These are phyloP conservation scores for Cryphonectria japonica DNA, from an alignment of 2,329 filamentous ascomycete genomes.

Conservation along the genomic window DNA sequence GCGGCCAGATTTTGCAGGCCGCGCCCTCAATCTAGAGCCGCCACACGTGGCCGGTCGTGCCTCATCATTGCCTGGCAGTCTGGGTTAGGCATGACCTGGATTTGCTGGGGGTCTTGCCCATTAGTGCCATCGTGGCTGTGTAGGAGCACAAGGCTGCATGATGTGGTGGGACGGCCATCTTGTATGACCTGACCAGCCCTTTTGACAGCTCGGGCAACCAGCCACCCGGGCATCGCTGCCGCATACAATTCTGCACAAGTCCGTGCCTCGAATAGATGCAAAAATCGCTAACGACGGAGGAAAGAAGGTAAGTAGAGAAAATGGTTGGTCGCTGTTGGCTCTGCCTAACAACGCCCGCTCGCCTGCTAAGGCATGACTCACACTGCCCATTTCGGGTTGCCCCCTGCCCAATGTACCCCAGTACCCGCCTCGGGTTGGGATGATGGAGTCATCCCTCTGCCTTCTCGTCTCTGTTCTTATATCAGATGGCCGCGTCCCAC, in stretches of 20 bases:
- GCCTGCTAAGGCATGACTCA: neutral
- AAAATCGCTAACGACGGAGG: neutral
- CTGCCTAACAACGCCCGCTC: neutral
- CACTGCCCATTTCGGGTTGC: neutral
- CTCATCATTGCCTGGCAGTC: neutral
- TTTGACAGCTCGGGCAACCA: slow-evolving; percentile 2
- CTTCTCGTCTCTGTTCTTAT: slow-evolving; percentile 7
- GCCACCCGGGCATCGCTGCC: neutral
- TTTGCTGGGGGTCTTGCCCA: neutral
- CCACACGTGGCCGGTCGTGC: slow-evolving; percentile 5
- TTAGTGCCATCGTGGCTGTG: neutral
- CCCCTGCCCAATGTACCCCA: neutral
- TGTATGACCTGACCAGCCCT: neutral
- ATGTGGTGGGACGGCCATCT: neutral
- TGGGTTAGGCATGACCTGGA: neutral
- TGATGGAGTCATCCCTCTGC: slow-evolving; percentile 7
- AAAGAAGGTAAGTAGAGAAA: neutral
- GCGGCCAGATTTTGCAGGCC: slow-evolving; percentile 5
- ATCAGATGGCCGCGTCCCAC: slow-evolving; percentile 12
- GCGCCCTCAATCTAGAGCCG: slow-evolving; percentile 13
- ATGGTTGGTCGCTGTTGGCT: neutral
- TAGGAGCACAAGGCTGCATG: slow-evolving; percentile 12
- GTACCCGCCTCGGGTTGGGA: neutral
- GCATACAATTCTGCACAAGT: neutral
- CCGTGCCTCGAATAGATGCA: neutral